Base-by-base conservation (phyloP, 2,329 filamentous ascomycete species). In the Colletotrichum nymphaeae region DNA sequence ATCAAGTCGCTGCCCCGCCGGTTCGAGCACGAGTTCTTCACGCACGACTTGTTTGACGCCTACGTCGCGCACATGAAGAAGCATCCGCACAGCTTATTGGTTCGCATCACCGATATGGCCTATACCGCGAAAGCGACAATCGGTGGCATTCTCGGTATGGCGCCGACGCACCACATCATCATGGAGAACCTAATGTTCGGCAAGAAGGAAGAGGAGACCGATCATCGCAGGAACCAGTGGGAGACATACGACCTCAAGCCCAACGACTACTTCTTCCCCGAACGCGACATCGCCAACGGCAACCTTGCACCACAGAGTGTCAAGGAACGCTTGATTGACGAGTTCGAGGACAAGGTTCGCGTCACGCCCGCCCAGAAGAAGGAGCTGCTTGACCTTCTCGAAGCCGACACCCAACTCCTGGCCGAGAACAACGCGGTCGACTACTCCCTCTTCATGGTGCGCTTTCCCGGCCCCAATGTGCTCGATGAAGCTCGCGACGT, bases 101-200 rank as follows among this genome's bases (percentile, higher is more conserved):
- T 94, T 5, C 90, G 92, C 63, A 94, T 95, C 77, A 93, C 90
- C 28, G 92, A 95, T 79, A 90, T 94, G 71, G 84, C 94, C 0
- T 87, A 89, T 64, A 86, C 88, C 0, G 85, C 88, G 0, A 85
- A 87, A 11, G 76, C 81, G 0, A 90, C 91, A 0, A 78, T 95
- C 1, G 93, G 93, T 1, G 86, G 88, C 1, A 76, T 91, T 0
- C 76, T 94, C 0, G 88, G 91, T 5, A 82, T 88, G 1, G 89
- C 91, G 0, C 93, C 93, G 0, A 90, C 89, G 1, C 92, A 94
- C 76, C 93, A 94, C 78, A 93, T 95, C 73, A 86, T 95, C 77
- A 95, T 95, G 93, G 93, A 94, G 80, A 95, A 95, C 78, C 85
- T 94, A 2, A 83, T 94, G 28, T 90, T 89, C 74, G 93, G 92